These are phyloP conservation scores for Phytophthora melonis DNA, from an alignment of 352 stramenopile genomes.

Conservation along the genomic window DNA sequence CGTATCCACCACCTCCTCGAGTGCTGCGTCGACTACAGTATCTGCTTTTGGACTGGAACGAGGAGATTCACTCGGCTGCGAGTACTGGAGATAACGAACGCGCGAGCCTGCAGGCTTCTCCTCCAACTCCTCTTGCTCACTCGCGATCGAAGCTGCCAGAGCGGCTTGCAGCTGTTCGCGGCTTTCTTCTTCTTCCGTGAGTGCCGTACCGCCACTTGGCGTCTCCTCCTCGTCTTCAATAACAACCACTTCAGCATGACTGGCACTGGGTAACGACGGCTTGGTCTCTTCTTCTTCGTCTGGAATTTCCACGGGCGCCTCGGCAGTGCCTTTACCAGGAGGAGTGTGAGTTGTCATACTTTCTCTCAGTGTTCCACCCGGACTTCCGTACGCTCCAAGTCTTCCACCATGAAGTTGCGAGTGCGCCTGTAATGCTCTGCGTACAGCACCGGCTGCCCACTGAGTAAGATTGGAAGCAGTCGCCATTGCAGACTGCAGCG, in stretches of 20 bases:
- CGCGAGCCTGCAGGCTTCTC: constrained; percentile 20
- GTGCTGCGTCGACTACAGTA: neutral
- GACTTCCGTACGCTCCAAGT: constrained; percentile 18
- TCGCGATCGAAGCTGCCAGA: constrained; percentile 47
- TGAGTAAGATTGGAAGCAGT: constrained; percentile 91
- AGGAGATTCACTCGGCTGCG: constrained; percentile 19
- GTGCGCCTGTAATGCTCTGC: constrained; percentile 75
- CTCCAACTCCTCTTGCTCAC: constrained; percentile 31
- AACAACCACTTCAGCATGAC: constrained; percentile 23
- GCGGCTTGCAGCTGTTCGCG: constrained; percentile 44
- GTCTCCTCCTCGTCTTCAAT: constrained; percentile 40
- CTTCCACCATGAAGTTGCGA: constrained; percentile 49
- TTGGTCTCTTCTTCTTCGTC: constrained; percentile 25
- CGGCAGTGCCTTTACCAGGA: constrained; percentile 13
- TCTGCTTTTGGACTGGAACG: neutral
- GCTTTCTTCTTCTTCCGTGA: constrained; percentile 18
- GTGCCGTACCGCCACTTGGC: neutral
- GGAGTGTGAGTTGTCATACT: constrained; percentile 1
- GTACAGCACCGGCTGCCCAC: constrained; percentile 85
- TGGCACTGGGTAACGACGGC: neutral
- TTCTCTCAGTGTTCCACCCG: neutral
- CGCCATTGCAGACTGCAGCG: constrained; percentile 76
- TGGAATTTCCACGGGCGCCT: constrained; percentile 20
- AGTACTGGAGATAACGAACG: constrained; percentile 63
- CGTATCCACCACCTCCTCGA: constrained; percentile 42